Evolutionary conservation across 768 basidiomycete species (phyloP).

Genomic region (Peribolospora kevripleyi): DNA sequence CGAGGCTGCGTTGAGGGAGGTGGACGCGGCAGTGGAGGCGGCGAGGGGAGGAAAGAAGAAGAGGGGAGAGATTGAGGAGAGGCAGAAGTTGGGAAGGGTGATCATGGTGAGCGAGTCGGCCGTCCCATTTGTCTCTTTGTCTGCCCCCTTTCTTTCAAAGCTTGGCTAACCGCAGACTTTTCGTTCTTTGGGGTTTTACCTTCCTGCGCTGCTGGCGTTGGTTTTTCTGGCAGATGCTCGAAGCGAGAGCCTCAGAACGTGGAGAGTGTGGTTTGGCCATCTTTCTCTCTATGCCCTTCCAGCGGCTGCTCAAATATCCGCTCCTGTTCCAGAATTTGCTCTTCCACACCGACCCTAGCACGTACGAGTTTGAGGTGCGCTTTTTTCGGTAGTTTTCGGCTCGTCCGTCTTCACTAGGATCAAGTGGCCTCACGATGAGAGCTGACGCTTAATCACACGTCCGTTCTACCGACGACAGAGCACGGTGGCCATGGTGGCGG

Average conservation of each 20-base stretch:
- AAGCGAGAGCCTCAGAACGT: slow-evolving; percentile 52
- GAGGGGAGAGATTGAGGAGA: slow-evolving; percentile 59
- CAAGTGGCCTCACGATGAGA: background rate
- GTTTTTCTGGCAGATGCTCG: slow-evolving; percentile 28
- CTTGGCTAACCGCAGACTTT: background rate
- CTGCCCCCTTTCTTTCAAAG: background rate
- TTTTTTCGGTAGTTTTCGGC: too few species aligned
- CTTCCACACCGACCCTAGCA: slow-evolving; percentile 88
- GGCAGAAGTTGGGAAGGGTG: slow-evolving; percentile 50
- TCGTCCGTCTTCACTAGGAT: background rate
- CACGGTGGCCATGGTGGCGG: slow-evolving; percentile 84
- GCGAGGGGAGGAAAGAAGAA: slow-evolving; percentile 25
- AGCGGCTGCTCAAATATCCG: slow-evolving; percentile 86
- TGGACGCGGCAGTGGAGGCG: slow-evolving; percentile 27
- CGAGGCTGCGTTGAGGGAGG: slow-evolving; percentile 66
- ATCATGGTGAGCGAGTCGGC: slow-evolving; percentile 37
- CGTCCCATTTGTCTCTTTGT: background rate
- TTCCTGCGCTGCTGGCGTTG: background rate
- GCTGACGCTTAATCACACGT: background rate
- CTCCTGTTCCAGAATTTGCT: slow-evolving; percentile 91
- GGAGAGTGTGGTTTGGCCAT: slow-evolving; percentile 90
- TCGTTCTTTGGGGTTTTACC: background rate
- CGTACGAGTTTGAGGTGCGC: slow-evolving; percentile 65
- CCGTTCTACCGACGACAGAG: slow-evolving; percentile 17
- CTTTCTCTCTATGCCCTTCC: slow-evolving; percentile 88